Percentiles rank a stretch among this genome's conserved stretches.
phyloP scores from a whole-genome alignment of 179 eudicot genomes.

The Kewa caespitosa region DNA sequence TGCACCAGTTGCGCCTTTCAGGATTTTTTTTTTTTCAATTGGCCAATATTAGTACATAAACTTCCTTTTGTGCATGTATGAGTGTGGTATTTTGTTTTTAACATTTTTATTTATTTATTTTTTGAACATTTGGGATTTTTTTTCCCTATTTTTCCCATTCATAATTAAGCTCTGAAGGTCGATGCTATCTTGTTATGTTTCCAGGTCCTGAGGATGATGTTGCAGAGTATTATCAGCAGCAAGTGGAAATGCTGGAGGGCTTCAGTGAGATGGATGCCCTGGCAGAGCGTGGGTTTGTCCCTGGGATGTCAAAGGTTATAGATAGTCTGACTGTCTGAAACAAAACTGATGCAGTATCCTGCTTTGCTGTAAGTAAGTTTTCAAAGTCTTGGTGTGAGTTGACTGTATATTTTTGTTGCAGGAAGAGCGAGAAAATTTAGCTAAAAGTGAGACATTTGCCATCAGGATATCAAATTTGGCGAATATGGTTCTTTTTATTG shows the following conservation, averaged over 20 bases:
- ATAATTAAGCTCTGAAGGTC: constrained; percentile 14
- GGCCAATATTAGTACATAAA: no score
- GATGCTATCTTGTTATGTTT: background rate
- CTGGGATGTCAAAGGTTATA: constrained; percentile 69
- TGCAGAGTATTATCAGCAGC: constrained; percentile 88
- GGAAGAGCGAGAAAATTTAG: constrained; percentile 75
- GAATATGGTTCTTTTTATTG: constrained; percentile 78
- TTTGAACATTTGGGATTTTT: no score
- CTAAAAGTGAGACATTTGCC: constrained; percentile 73
- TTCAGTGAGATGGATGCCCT: constrained; percentile 87
- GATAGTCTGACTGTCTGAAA: background rate
- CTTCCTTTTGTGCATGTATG: no score
- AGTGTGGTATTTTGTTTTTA: no score
- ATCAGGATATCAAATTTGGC: constrained; percentile 77
- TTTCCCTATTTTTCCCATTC: no score
- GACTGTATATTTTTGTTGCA: constrained; percentile 27
- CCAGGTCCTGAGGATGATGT: constrained; percentile 75
- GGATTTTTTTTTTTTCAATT: no score
- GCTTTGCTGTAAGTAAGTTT: background rate
- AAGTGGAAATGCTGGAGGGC: constrained; percentile 78
- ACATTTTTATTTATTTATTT: no score
- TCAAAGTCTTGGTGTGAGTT: constrained; percentile 1
- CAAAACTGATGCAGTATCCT: constrained; percentile 13
- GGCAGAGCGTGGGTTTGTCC: constrained; percentile 84
- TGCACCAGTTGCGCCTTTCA: no score